Conservation (phyloP, 73 alveolate species). For the Symbiodinium natans region DNA sequence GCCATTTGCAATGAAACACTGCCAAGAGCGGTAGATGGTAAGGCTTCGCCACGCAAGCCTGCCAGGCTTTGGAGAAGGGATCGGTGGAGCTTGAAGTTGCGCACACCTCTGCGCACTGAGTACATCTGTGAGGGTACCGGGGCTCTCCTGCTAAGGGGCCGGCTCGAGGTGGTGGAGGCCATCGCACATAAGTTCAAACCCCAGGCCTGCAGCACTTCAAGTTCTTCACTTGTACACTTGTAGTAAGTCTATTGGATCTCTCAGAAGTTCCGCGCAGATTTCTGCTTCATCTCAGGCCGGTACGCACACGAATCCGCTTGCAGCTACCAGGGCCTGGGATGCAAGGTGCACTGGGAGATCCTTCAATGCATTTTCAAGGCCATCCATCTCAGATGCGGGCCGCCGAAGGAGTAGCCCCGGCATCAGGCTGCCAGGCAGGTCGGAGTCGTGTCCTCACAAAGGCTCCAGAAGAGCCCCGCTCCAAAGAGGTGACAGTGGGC, state of each 20-base stretch:
- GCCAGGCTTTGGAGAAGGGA: slow-evolving; percentile 71
- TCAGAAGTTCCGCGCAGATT: too few species aligned
- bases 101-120: slow-evolving; percentile 29
- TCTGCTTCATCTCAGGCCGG: neutral
- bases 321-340: slow-evolving; percentile 16
- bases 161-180: slow-evolving; percentile 55
- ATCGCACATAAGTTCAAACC: slow-evolving; percentile 69
- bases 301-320: slow-evolving; percentile 84
- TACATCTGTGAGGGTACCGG: too few species aligned
- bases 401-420: slow-evolving; percentile 22
- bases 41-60: neutral
- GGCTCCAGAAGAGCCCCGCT: too few species aligned
- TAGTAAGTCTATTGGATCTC: too few species aligned
- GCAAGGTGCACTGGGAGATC: too few species aligned
- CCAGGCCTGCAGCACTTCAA: slow-evolving; percentile 84
- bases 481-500: neutral
- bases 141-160: neutral
- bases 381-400: neutral
- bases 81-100: slow-evolving; percentile 71
- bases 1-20: neutral
- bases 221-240: too few species aligned
- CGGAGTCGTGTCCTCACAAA: slow-evolving; percentile 31
- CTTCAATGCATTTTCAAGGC: too few species aligned
- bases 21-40: neutral
- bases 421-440: slow-evolving; percentile 47